These are phyloP conservation scores for Kernera saxatilis DNA, from an alignment of 345 rosid species.

Conservation along the genomic window DNA sequence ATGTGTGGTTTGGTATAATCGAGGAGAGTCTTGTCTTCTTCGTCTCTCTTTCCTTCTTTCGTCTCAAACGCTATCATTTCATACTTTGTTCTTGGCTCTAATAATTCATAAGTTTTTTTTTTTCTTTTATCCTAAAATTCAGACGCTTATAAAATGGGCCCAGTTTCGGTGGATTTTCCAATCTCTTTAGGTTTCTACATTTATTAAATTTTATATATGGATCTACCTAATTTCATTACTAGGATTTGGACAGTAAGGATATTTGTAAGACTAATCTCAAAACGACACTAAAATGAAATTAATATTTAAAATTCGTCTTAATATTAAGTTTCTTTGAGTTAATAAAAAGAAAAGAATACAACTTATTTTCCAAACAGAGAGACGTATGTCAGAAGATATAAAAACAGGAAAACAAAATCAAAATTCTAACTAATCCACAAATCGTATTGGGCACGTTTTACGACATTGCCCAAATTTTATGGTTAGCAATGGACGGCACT, in stretches of 20 bases:
- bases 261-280: too few species aligned
- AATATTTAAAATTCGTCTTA: neutral
- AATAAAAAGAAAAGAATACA: too few species aligned
- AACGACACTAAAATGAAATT: neutral
- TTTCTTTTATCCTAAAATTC: neutral
- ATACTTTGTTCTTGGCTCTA: constrained; percentile 9
- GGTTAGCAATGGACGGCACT: neutral
- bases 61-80: constrained; percentile 12
- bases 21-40: constrained; percentile 13
- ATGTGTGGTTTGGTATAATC: constrained; percentile 11
- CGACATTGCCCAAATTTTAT: neutral
- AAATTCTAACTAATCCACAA: too few species aligned
- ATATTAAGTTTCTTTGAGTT: too few species aligned
- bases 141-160: neutral
- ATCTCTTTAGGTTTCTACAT: neutral
- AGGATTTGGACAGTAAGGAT: neutral
- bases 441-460: neutral
- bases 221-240: neutral
- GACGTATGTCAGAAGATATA: too few species aligned
- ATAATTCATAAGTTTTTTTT: constrained; percentile 16
- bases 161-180: constrained; percentile 3
- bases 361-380: too few species aligned
- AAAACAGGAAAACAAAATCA: too few species aligned
- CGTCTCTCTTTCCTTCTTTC: constrained; percentile 10
- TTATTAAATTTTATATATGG: neutral